Conservation (phyloP, 164 flowering plant genomes). For the Umbilicus rupestris region DNA sequence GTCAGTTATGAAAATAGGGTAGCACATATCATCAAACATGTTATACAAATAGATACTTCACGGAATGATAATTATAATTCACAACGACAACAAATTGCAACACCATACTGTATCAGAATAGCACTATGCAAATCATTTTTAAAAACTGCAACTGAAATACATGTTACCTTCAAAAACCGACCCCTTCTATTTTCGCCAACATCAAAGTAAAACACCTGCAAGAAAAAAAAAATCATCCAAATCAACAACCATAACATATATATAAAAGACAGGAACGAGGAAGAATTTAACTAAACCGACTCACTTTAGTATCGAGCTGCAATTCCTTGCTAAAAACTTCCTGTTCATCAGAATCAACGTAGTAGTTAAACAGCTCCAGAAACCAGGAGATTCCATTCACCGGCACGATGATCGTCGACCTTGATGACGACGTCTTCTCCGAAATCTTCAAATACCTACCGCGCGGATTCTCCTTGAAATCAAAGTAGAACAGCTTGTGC, state of each 20-base stretch:
- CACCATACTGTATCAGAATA: too few relatives aligned
- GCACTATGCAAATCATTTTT: background rate
- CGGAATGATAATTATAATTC: too few relatives aligned
- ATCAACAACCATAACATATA: background rate
- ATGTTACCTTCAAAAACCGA: conserved; percentile 76
- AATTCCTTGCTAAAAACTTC: conserved; percentile 85
- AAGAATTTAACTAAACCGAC: background rate
- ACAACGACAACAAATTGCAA: too few relatives aligned
- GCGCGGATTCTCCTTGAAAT: conserved; percentile 95
- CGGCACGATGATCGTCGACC: conserved; percentile 95
- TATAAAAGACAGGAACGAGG: background rate
- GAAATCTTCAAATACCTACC: conserved; percentile 91
- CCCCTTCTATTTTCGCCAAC: conserved; percentile 94
- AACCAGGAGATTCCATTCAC: conserved; percentile 81
- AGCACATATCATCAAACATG: too few relatives aligned
- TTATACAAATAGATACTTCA: too few relatives aligned
- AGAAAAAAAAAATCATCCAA: background rate
- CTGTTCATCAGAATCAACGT: conserved; percentile 62
- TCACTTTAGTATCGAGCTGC: conserved; percentile 83
- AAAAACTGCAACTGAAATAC: background rate
- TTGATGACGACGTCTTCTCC: conserved; percentile 88
- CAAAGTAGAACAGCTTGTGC: conserved; percentile 97
- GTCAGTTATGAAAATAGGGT: too few relatives aligned
- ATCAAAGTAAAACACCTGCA: conserved; percentile 89
- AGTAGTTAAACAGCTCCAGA: conserved; percentile 94